phyloP scores from a whole-genome alignment of 495 filamentous ascomycete genomes.

The Bacidia rubella region DNA sequence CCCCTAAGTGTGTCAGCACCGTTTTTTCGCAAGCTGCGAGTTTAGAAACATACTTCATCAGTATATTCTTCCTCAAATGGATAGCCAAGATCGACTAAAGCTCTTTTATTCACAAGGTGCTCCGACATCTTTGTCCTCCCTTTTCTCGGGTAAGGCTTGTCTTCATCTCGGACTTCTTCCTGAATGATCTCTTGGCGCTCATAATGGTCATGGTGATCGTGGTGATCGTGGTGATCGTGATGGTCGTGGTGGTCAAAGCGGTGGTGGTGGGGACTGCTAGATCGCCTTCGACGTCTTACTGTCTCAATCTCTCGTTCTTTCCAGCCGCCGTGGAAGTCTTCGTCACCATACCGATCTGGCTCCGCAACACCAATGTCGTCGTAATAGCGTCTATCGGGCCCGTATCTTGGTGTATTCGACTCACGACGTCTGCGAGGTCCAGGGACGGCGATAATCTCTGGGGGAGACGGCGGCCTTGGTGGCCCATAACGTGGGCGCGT shows the following conservation, averaged over 20 bases:
- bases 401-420: constrained; percentile 31
- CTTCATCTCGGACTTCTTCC: constrained; percentile 23
- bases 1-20: constrained; percentile 35
- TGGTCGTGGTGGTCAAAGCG: no score
- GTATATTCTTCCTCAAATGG: constrained; percentile 62
- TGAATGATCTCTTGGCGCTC: constrained; percentile 18
- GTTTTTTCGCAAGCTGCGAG: no score
- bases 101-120: constrained; percentile 58
- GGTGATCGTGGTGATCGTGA: no score
- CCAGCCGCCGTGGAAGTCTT: constrained; percentile 48
- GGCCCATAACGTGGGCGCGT: constrained; percentile 35
- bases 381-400: constrained; percentile 28
- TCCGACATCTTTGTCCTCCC: constrained; percentile 79
- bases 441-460: constrained; percentile 27
- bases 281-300: constrained; percentile 29
- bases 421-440: constrained; percentile 19
- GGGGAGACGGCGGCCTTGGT: constrained; percentile 23
- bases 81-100: constrained; percentile 72
- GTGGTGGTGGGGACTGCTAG: neutral
- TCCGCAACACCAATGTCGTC: constrained; percentile 57
- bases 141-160: constrained; percentile 56
- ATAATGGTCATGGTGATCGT: no score
- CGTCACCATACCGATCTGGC: constrained; percentile 52
- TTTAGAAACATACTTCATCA: constrained; percentile 34
- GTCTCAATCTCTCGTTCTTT: constrained; percentile 32